A percentile compares a stretch with the other conserved stretches of the same genome.
Conservation (phyloP, 2,329 filamentous ascomycete genomes). For the Aspergillus viridinutans region DNA sequence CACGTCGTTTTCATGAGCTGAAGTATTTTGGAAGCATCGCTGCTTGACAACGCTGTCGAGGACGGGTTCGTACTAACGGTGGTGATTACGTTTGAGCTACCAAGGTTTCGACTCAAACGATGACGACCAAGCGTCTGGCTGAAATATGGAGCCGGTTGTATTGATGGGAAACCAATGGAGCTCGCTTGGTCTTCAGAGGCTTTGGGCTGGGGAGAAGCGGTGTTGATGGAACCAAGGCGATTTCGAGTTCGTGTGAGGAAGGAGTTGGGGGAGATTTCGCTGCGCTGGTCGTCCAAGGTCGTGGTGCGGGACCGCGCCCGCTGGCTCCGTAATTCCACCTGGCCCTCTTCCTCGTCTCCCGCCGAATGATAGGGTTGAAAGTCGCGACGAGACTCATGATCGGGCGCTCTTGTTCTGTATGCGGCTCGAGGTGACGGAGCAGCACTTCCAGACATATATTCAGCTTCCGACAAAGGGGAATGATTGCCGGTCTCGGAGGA, state of each 20-base stretch:
- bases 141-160: conserved; percentile 38
- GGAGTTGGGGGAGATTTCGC: conserved; percentile 31
- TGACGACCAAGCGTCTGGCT: conserved; percentile 31
- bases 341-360: conserved; percentile 31
- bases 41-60: conserved; percentile 36
- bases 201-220: conserved; percentile 31
- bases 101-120: conserved; percentile 31
- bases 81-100: conserved; percentile 22
- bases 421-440: conserved; percentile 36
- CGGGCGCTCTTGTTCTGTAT: conserved; percentile 29
- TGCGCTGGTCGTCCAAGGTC: conserved; percentile 41
- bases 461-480: conserved; percentile 37
- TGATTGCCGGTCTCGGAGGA: conserved; percentile 30
- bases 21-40: conserved; percentile 46
- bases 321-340: conserved; percentile 28
- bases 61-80: conserved; percentile 23
- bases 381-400: conserved; percentile 31
- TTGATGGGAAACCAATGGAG: conserved; percentile 48
- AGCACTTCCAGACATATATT: conserved; percentile 27
- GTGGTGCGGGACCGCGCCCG: conserved; percentile 40
- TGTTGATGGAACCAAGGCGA: conserved; percentile 40
- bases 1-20: conserved; percentile 51
- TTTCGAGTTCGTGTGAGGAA: conserved; percentile 32
- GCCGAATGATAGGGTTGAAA: conserved; percentile 27
- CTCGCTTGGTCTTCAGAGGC: conserved; percentile 35